A percentile compares a stretch with the other conserved stretches of the same genome.
Evolutionary conservation across 345 rosid species (phyloP).

Genomic region (Aegle marmelos): DNA sequence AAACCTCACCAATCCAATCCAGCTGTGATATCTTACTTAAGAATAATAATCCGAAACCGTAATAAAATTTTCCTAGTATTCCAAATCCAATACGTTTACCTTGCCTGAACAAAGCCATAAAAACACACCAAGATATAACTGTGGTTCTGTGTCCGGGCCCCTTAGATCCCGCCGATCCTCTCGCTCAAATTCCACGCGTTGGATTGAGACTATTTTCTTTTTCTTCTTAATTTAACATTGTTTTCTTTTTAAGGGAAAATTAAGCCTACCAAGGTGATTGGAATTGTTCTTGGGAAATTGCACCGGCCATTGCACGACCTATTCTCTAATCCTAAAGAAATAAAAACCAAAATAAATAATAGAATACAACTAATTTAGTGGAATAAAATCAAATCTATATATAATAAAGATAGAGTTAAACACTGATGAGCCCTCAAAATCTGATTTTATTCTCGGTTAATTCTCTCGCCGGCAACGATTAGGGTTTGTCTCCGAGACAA

Average conservation of each 20-base stretch:
- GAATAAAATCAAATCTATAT: slow-evolving; percentile 24
- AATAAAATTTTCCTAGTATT: background rate
- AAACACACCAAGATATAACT: background rate
- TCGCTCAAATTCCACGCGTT: slow-evolving; percentile 22
- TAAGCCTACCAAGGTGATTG: background rate
- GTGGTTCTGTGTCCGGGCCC: slow-evolving; percentile 9
- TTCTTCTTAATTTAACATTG: background rate
- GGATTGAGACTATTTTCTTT: slow-evolving; percentile 13
- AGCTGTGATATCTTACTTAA: slow-evolving; percentile 14
- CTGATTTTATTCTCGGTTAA: slow-evolving; percentile 26
- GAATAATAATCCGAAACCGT: slow-evolving; percentile 9
- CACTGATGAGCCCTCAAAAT: slow-evolving; percentile 15
- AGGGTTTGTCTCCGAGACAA: background rate
- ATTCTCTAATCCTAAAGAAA: background rate
- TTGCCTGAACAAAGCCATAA: slow-evolving; percentile 34
- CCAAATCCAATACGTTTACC: background rate
- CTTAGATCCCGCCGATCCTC: slow-evolving; percentile 35
- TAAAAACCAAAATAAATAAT: background rate
- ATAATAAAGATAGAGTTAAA: background rate
- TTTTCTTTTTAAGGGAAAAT: background rate
- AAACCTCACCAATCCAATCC: background rate
- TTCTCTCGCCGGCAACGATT: slow-evolving; percentile 2
- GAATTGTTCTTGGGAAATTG: background rate
- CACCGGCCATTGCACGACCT: slow-evolving; percentile 47
- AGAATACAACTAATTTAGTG: background rate